phyloP scores from a whole-genome alignment of 805 yeast genomes.

The Wickerhamiella parazyma region DNA sequence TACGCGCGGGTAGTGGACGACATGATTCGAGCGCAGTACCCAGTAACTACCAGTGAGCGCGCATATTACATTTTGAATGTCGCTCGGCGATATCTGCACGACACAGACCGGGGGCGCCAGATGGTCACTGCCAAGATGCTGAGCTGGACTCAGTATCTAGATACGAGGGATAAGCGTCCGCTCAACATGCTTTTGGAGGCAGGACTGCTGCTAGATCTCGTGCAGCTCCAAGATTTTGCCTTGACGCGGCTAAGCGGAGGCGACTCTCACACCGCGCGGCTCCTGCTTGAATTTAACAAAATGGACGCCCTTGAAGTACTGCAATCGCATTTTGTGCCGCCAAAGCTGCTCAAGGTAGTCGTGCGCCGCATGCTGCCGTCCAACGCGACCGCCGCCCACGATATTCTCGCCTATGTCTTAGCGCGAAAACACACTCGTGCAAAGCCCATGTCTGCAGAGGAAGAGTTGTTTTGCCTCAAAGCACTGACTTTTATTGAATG shows the following conservation, averaged over 20 bases:
- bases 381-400: background rate
- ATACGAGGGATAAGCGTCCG: background rate
- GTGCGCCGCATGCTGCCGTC: background rate
- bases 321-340: background rate
- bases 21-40: background rate
- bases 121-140: background rate
- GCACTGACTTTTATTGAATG: background rate
- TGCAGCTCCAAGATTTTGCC: constrained; percentile 1
- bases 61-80: constrained; percentile 1
- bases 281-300: background rate
- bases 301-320: background rate
- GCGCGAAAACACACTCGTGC: background rate
- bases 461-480: background rate
- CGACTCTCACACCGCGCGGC: background rate
- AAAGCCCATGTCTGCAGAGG: background rate
- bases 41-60: constrained; percentile 2
- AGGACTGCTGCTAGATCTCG: background rate
- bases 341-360: background rate
- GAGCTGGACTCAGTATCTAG: constrained; percentile 2
- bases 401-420: background rate
- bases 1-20: constrained; percentile 1
- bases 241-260: background rate
- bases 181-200: background rate
- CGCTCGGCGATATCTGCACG: background rate
- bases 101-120: background rate